These are phyloP conservation scores for Wickerhamomyces rabaulensis DNA, from an alignment of 805 yeast species.

Conservation along the genomic window DNA sequence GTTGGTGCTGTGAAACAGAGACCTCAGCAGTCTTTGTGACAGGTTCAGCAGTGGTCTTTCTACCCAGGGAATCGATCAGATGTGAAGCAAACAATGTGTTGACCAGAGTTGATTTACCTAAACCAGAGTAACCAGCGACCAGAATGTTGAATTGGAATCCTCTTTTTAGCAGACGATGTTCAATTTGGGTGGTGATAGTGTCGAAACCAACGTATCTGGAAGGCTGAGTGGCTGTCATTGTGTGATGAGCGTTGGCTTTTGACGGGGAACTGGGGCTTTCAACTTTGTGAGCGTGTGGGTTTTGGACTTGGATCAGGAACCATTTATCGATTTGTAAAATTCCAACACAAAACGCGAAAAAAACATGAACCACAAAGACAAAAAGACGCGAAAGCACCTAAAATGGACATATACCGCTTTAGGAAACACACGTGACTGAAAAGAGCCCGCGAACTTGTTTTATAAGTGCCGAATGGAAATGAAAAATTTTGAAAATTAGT, in stretches of 20 bases:
- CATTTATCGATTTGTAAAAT: background rate
- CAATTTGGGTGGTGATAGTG: slow-evolving; percentile 92
- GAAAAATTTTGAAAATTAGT: background rate
- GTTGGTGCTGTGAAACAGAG: slow-evolving; percentile 58
- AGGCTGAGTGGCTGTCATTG: slow-evolving; percentile 34
- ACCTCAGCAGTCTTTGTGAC: slow-evolving; percentile 85
- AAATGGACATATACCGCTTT: background rate
- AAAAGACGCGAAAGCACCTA: background rate
- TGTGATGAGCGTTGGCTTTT: background rate
- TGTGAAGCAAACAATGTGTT: slow-evolving; percentile 87
- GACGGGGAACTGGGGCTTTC: background rate
- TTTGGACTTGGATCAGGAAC: background rate
- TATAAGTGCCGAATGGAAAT: background rate
- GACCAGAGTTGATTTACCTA: slow-evolving; percentile 89
- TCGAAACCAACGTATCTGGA: slow-evolving; percentile 90
- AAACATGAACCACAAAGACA: background rate
- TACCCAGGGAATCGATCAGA: slow-evolving; percentile 68
- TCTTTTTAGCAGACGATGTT: slow-evolving; percentile 81
- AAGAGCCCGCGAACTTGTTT: background rate
- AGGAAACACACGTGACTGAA: background rate
- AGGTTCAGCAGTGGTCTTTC: slow-evolving; percentile 63
- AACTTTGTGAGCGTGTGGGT: no score
- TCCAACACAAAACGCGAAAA: background rate
- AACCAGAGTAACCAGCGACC: slow-evolving; percentile 91
- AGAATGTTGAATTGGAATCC: slow-evolving; percentile 94